Evolutionary conservation across 306 rosid species (phyloP), one percentile per base, ranked within the genome.

Genomic region (Trifolium pratense): DNA sequence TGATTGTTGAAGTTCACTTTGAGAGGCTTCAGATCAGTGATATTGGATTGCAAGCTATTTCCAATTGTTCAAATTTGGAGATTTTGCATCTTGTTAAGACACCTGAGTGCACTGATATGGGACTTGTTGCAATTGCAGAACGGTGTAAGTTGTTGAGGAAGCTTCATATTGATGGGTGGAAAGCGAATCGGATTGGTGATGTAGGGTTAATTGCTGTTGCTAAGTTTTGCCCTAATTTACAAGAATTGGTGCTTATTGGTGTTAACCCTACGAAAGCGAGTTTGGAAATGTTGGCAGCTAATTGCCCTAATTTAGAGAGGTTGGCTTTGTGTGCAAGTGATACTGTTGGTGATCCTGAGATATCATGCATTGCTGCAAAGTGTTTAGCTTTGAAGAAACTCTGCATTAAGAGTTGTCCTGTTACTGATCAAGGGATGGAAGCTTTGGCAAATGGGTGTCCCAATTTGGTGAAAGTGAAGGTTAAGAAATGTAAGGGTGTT

Each of bases 121-220:
- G 99, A 5, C 83, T 95, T 16, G 81, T 75, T 5, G 84, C 96
- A 1, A 53, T 95, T 12, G 92, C 97, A 0, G 97, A 92, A 9
- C 78, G 97, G 7, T 95, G 99, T 68, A 92, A 83, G 83, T 90
- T 87, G 8, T 62, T 95, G 40, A 70, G 99, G 82, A 95, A 95
- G 89, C 97, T 95, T 52, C 97, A 95, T 74, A 85, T 95, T 36
- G 99, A 95, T 65, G 99, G 99, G 15, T 95, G 96, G 97, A 95
- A 92, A 71, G 89, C 97, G 0, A 95, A 95, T 71, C 79, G 97
- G 5, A 91, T 95, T 5, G 97, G 99, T 0, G 99, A 95, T 29
- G 93, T 84, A 21, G 97, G 99, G 16, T 86, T 95, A 78, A 76
- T 90, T 16, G 88, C 91, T 0, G 89, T 95, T 66, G 96, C 99